phyloP scores from a whole-genome alignment of 2,329 filamentous ascomycete species.

The Talaromyces islandicus region DNA sequence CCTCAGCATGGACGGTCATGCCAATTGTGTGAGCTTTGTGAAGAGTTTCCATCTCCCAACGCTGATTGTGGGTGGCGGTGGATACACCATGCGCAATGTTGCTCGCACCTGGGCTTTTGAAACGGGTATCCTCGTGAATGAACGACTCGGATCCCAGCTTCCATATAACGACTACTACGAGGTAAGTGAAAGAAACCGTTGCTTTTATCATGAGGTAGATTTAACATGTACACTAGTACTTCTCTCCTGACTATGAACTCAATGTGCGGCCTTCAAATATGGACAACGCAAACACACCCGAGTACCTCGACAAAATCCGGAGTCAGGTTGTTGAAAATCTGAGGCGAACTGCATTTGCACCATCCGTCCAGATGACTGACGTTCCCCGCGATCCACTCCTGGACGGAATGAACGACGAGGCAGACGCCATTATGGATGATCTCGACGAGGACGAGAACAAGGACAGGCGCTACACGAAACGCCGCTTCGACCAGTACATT shows the following conservation, averaged over 20 bases:
- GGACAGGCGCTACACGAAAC: conserved; percentile 74
- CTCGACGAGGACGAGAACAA: conserved; percentile 81
- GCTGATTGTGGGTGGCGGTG: conserved; percentile 61
- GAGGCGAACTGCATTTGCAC: conserved; percentile 55
- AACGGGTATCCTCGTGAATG: conserved; percentile 75
- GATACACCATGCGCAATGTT: conserved; percentile 64
- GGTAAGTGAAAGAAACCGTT: conserved; percentile 29
- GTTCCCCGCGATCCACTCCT: conserved; percentile 53
- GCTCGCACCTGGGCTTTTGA: conserved; percentile 60
- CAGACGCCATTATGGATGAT: conserved; percentile 60
- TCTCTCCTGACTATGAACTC: conserved; percentile 63
- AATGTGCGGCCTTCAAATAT: conserved; percentile 66
- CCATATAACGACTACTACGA: conserved; percentile 97
- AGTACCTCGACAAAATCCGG: conserved; percentile 65
- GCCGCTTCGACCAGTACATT: conserved; percentile 73
- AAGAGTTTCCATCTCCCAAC: conserved; percentile 63
- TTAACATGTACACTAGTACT: conserved; percentile 48
- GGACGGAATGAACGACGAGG: conserved; percentile 57
- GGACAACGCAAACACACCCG: conserved; percentile 64
- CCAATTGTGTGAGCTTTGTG: conserved; percentile 64
- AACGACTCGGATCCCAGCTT: conserved; percentile 73
- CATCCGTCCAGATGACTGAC: conserved; percentile 60
- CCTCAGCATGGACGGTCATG: conserved; percentile 63
- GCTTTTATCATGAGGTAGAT: not conserved
- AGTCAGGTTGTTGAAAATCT: conserved; percentile 62